These are phyloP conservation scores for Aspergillus bertholletiae DNA, from an alignment of 495 filamentous ascomycete species.

Conservation along the genomic window DNA sequence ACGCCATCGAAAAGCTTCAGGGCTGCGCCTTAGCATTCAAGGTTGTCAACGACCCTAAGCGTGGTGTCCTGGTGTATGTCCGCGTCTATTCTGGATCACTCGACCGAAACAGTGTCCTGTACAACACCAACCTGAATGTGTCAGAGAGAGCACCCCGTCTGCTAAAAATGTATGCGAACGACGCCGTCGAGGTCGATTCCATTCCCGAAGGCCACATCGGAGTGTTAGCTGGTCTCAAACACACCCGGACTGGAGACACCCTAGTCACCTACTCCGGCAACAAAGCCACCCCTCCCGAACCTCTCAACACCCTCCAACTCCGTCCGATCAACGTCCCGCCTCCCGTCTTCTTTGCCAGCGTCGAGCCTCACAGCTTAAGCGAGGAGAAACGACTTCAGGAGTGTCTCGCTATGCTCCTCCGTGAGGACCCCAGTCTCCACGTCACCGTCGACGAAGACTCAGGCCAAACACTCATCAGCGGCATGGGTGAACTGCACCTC, in stretches of 20 bases:
- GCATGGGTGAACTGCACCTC: constrained; percentile 98
- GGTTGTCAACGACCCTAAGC: constrained; percentile 81
- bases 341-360: constrained; percentile 90
- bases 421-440: constrained; percentile 93
- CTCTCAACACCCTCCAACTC: constrained; percentile 72
- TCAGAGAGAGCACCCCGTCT: constrained; percentile 79
- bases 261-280: constrained; percentile 68
- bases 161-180: constrained; percentile 87
- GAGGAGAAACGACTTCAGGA: constrained; percentile 76
- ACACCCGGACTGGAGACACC: constrained; percentile 90
- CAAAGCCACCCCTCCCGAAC: constrained; percentile 61
- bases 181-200: constrained; percentile 76
- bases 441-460: constrained; percentile 83
- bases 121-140: constrained; percentile 82
- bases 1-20: constrained; percentile 63
- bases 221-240: constrained; percentile 88
- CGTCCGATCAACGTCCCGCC: constrained; percentile 88
- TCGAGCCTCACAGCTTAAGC: constrained; percentile 77
- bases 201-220: constrained; percentile 89
- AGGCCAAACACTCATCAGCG: constrained; percentile 86
- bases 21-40: constrained; percentile 93
- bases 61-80: constrained; percentile 87
- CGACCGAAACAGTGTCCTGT: constrained; percentile 67
- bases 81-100: constrained; percentile 87
- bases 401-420: constrained; percentile 69